Conservation (phyloP, 2,329 filamentous ascomycete species). For the Talaromyces piceae region DNA sequence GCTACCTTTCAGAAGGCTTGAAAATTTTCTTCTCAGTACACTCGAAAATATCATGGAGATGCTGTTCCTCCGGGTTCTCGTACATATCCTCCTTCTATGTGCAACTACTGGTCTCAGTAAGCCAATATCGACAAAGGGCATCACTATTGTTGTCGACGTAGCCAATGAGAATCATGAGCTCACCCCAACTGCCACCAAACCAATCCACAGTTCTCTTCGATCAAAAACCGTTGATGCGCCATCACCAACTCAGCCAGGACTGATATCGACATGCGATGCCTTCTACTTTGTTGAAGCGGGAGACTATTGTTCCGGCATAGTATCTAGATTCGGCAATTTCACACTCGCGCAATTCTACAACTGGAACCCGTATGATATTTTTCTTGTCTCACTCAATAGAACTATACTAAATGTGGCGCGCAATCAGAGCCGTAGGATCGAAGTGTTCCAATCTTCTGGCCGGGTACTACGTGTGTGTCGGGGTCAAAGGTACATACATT, state of each 20-base stretch:
- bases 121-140: background rate
- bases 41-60: background rate
- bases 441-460: conserved; percentile 4
- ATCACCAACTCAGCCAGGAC: conserved; percentile 4
- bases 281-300: conserved; percentile 5
- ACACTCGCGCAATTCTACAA: conserved; percentile 5
- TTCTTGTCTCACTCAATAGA: background rate
- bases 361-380: conserved; percentile 5
- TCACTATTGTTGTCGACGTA: background rate
- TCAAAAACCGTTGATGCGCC: background rate
- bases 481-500: background rate
- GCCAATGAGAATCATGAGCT: background rate
- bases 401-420: background rate
- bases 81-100: background rate
- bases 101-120: background rate
- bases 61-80: background rate
- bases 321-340: background rate
- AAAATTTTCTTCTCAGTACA: background rate
- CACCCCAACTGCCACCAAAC: background rate
- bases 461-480: conserved; percentile 10
- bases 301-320: conserved; percentile 2
- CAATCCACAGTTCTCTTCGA: background rate
- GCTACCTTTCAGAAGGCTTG: background rate
- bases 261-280: conserved; percentile 3
- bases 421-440: conserved; percentile 8